phyloP scores from a whole-genome alignment of 164 flowering plant species.

The Berberis vulgaris region DNA sequence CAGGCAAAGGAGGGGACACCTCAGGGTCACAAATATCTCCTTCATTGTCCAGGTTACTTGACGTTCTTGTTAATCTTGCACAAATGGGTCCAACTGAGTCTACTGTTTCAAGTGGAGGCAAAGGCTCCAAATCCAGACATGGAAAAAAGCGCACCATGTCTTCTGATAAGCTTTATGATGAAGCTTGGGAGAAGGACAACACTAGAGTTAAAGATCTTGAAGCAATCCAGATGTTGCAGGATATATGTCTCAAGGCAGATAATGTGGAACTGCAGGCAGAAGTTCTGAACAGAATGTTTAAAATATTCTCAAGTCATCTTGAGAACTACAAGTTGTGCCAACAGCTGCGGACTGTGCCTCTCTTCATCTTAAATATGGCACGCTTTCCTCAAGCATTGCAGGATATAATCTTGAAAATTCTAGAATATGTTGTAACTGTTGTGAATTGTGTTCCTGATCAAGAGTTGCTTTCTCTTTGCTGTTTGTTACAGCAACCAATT shows the following conservation, averaged over 20 bases:
- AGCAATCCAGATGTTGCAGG: slow-evolving; percentile 96
- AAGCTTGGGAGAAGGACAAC: slow-evolving; percentile 68
- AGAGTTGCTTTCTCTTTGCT: slow-evolving; percentile 92
- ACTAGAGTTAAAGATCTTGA: slow-evolving; percentile 84
- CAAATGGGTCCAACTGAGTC: slow-evolving; percentile 73
- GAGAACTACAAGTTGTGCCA: slow-evolving; percentile 95
- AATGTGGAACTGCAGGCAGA: slow-evolving; percentile 81
- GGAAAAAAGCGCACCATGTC: slow-evolving; percentile 52
- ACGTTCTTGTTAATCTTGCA: slow-evolving; percentile 85
- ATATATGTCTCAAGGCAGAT: slow-evolving; percentile 86
- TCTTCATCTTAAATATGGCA: slow-evolving; percentile 87
- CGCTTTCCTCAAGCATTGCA: slow-evolving; percentile 80
- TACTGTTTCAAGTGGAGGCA: slow-evolving; percentile 29
- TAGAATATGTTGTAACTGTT: slow-evolving; percentile 99
- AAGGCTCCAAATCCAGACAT: slow-evolving; percentile 37
- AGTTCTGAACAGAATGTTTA: slow-evolving; percentile 90
- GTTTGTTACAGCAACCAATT: slow-evolving; percentile 88
- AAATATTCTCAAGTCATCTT: slow-evolving; percentile 88
- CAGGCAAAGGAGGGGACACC: slow-evolving; percentile 19
- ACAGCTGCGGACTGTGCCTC: slow-evolving; percentile 88
- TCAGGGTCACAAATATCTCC: slow-evolving; percentile 51
- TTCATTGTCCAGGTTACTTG: slow-evolving; percentile 79
- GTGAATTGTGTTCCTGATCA: slow-evolving; percentile 97
- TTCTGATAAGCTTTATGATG: slow-evolving; percentile 53
- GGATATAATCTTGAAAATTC: slow-evolving; percentile 86